Conservation (phyloP, 1,284 basidiomycete genomes). For the Tremellales sp. region DNA sequence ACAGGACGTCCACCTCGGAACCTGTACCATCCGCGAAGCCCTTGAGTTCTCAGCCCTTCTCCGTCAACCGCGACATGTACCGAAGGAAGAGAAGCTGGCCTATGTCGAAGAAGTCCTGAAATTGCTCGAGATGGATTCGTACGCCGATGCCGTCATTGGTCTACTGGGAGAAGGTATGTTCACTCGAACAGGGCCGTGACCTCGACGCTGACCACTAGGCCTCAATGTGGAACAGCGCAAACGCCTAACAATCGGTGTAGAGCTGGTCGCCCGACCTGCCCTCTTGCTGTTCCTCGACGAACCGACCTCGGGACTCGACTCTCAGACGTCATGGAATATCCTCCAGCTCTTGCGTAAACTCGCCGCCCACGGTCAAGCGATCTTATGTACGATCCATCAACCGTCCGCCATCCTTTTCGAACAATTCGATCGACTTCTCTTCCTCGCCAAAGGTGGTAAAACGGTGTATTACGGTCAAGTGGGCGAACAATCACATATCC, state of each 20-base stretch:
- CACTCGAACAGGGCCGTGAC: no score
- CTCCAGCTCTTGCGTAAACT: constrained; percentile 57
- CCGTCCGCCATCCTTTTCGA: constrained; percentile 25
- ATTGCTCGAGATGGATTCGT: constrained; percentile 49
- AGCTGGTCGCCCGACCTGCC: constrained; percentile 53
- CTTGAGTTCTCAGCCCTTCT: constrained; percentile 72
- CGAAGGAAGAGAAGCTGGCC: constrained; percentile 53
- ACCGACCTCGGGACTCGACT: constrained; percentile 50
- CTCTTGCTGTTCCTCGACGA: constrained; percentile 51
- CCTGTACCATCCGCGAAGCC: constrained; percentile 64
- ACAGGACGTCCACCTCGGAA: constrained; percentile 21
- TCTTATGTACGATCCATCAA: constrained; percentile 24
- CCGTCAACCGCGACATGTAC: constrained; percentile 64
- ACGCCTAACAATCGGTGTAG: constrained; percentile 55
- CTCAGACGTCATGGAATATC: constrained; percentile 53
- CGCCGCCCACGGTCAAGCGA: constrained; percentile 63
- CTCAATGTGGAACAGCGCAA: constrained; percentile 51
- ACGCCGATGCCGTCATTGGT: constrained; percentile 51
- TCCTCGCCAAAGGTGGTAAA: constrained; percentile 47
- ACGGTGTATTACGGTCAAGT: constrained; percentile 54
- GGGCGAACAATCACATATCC: constrained; percentile 48
- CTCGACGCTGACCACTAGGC: no score
- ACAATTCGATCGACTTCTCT: constrained; percentile 50
- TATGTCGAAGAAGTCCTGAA: constrained; percentile 53
- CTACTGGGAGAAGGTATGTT: constrained; percentile 41